Evolutionary conservation across 257 asterid species (phyloP).

Genomic region (Nicotiana undulata): DNA sequence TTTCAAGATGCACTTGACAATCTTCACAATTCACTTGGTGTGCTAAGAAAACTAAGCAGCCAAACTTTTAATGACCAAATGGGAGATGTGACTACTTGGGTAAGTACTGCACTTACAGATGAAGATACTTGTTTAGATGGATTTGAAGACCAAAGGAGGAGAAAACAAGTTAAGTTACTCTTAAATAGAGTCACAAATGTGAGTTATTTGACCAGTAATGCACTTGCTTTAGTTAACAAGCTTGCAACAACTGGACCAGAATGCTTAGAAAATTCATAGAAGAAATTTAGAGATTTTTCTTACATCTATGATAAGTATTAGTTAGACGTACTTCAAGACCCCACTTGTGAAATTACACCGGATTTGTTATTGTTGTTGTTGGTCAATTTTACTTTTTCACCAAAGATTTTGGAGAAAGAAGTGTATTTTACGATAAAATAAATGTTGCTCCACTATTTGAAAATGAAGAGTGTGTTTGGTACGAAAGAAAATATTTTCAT

Average conservation of each 20-base stretch:
- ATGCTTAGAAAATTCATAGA: not conserved
- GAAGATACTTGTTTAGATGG: slow-evolving; percentile 70
- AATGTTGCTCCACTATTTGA: too few species aligned
- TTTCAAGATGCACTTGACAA: slow-evolving; percentile 46
- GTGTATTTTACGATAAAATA: too few species aligned
- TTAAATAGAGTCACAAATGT: slow-evolving; percentile 28
- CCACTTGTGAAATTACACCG: too few species aligned
- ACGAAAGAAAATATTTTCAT: too few species aligned
- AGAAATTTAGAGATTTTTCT: not conserved
- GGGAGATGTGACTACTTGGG: slow-evolving; percentile 63
- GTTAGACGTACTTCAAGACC: too few species aligned
- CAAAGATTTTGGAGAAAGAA: too few species aligned
- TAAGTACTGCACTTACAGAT: slow-evolving; percentile 64
- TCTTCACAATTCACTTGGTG: slow-evolving; percentile 47
- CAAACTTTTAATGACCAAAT: slow-evolving; percentile 34
- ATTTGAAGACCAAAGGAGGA: slow-evolving; percentile 22
- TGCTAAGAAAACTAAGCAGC: slow-evolving; percentile 36
- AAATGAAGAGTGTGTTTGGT: too few species aligned
- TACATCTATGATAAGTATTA: not conserved
- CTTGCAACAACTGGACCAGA: slow-evolving; percentile 55
- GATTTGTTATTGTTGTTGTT: too few species aligned
- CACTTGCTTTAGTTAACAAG: slow-evolving; percentile 57
- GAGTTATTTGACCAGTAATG: slow-evolving; percentile 56
- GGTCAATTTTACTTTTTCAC: too few species aligned
- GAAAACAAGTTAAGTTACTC: slow-evolving; percentile 19